These are phyloP conservation scores for Sporothrix sp. DNA, from an alignment of 2,329 filamentous ascomycete species.

Conservation along the genomic window DNA sequence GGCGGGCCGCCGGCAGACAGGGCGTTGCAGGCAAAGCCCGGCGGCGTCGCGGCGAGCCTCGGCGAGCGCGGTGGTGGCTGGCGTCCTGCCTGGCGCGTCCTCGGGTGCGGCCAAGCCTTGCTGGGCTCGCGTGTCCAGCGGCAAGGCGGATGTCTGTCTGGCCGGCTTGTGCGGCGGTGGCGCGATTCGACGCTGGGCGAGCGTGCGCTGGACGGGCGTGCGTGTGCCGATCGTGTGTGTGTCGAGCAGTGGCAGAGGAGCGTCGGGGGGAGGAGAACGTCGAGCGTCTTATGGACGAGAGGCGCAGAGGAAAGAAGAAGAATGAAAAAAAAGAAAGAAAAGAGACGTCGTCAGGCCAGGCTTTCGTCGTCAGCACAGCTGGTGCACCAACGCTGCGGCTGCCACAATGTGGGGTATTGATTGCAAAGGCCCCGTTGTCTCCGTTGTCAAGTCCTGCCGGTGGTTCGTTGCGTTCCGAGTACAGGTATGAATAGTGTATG, in stretches of 20 bases:
- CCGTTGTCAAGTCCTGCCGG: background rate
- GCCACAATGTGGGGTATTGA: conserved; percentile 14
- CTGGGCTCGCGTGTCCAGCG: background rate
- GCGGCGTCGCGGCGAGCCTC: too few species aligned
- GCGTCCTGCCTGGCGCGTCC: too few species aligned
- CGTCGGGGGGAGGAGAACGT: too few species aligned
- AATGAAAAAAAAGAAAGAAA: background rate
- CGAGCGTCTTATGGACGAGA: too few species aligned
- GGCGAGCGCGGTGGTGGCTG: too few species aligned
- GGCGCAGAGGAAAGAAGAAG: background rate
- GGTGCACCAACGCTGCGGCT: conserved; percentile 7
- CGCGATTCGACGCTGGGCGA: conserved; percentile 2
- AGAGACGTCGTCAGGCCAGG: conserved; percentile 3
- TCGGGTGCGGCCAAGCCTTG: too few species aligned
- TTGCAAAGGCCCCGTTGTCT: background rate
- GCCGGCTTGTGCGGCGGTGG: conserved; percentile 1
- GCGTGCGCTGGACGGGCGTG: too few species aligned
- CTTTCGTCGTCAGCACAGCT: conserved; percentile 6
- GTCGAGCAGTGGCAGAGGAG: background rate
- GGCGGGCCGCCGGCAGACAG: too few species aligned
- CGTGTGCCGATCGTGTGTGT: background rate
- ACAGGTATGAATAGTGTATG: too few species aligned
- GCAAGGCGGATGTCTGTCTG: background rate
- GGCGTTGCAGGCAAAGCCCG: too few species aligned
- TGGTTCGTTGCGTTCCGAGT: background rate